Evolutionary conservation across 1,284 basidiomycete genomes (phyloP).

Genomic region (Trametes pubescens): DNA sequence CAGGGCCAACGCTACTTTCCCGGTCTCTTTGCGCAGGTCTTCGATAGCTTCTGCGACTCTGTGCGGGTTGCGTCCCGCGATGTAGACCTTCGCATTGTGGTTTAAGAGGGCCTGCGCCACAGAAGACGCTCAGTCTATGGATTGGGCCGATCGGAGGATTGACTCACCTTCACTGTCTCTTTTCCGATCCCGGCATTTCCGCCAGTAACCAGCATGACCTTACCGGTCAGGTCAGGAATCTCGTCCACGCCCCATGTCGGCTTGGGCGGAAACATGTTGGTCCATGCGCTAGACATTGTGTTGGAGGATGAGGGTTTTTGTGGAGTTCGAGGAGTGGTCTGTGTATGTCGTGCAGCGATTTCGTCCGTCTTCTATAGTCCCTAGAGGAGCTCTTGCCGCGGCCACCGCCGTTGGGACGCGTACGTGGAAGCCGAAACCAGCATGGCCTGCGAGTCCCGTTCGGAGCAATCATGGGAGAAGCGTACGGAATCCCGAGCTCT

Average conservation of each 20-base stretch:
- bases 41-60: conserved; percentile 60
- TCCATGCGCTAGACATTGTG: conserved; percentile 10
- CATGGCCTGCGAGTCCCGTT: too few species aligned
- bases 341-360: too few species aligned
- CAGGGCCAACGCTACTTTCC: conserved; percentile 59
- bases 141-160: too few species aligned
- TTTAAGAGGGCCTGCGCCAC: conserved; percentile 53
- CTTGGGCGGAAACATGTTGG: conserved; percentile 46
- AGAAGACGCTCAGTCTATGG: not conserved
- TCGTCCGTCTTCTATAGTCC: too few species aligned
- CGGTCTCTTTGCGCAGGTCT: conserved; percentile 53
- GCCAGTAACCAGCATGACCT: conserved; percentile 48
- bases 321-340: too few species aligned
- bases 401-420: too few species aligned
- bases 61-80: conserved; percentile 59
- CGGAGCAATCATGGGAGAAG: too few species aligned
- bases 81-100: conserved; percentile 71
- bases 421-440: too few species aligned
- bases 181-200: conserved; percentile 34
- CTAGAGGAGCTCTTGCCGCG: too few species aligned
- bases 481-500: too few species aligned
- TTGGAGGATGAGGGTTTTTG: too few species aligned
- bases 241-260: conserved; percentile 52
- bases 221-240: conserved; percentile 59
- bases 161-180: conserved; percentile 34